phyloP scores from a whole-genome alignment of 768 basidiomycete genomes.

The Pilatotrama ljubarskyi region DNA sequence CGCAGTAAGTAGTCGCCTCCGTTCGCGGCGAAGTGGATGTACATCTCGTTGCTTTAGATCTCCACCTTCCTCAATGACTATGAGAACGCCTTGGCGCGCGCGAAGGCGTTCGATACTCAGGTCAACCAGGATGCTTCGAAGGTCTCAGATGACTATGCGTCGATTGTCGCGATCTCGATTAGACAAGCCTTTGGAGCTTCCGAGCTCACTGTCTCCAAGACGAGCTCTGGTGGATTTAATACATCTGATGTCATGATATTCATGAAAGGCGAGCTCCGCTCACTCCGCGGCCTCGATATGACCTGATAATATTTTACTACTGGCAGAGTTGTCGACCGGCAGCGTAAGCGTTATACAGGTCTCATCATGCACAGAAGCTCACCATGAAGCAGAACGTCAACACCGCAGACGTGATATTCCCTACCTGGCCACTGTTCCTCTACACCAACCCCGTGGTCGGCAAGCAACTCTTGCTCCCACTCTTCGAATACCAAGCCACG shows the following conservation, averaged over 20 bases:
- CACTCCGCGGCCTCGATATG: no score
- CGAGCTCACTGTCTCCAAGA: slow-evolving; percentile 36
- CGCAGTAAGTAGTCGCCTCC: slow-evolving; percentile 25
- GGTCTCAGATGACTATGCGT: slow-evolving; percentile 35
- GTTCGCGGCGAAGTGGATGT: not conserved
- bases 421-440: slow-evolving; percentile 34
- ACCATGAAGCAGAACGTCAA: slow-evolving; percentile 38
- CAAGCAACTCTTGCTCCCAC: slow-evolving; percentile 56
- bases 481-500: slow-evolving; percentile 68
- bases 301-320: no score
- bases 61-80: slow-evolving; percentile 36
- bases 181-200: slow-evolving; percentile 37
- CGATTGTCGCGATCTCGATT: slow-evolving; percentile 35
- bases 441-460: slow-evolving; percentile 35
- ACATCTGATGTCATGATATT: slow-evolving; percentile 36
- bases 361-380: no score
- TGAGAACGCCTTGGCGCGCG: slow-evolving; percentile 30
- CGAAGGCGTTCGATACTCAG: slow-evolving; percentile 35
- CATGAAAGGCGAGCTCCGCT: slow-evolving; percentile 34
- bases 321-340: slow-evolving; percentile 37
- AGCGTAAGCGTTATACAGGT: slow-evolving; percentile 27
- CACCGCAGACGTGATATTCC: slow-evolving; percentile 38
- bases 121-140: slow-evolving; percentile 32
- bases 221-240: slow-evolving; percentile 29
- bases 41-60: slow-evolving; percentile 24